Conservation (phyloP, 1,139 yeast species). For the Magnusiomyces ingens region DNA sequence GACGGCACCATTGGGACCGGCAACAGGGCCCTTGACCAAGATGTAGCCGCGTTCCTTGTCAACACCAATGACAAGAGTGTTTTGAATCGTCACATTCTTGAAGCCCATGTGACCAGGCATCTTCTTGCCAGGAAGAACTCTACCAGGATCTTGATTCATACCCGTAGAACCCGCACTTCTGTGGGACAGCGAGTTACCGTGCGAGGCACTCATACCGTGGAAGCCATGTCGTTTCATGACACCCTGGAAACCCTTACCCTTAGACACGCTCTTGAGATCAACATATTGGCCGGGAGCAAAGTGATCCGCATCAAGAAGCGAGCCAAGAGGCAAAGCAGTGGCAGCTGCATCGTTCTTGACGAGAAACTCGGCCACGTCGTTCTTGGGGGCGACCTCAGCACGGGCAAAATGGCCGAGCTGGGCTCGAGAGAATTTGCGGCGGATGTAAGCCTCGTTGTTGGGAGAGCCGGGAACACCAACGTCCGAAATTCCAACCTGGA, state of each 20-base stretch:
- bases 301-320: conserved; percentile 74
- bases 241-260: conserved; percentile 98
- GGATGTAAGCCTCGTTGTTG: conserved; percentile 41
- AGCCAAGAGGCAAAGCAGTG: conserved; percentile 55
- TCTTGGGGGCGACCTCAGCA: conserved; percentile 83
- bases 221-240: conserved; percentile 97
- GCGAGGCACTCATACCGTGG: conserved; percentile 84
- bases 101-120: conserved; percentile 99
- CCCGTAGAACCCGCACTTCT: conserved; percentile 98
- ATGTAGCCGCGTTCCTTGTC: conserved; percentile 77
- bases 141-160: conserved; percentile 90
- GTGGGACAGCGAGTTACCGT: conserved; percentile 92
- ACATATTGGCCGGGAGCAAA: conserved; percentile 78
- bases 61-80: conserved; percentile 67
- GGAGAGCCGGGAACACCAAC: neutral
- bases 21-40: conserved; percentile 81
- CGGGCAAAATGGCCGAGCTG: conserved; percentile 72
- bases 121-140: conserved; percentile 93
- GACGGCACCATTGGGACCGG: conserved; percentile 77
- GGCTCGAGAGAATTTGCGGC: conserved; percentile 55
- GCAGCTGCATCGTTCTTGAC: conserved; percentile 60
- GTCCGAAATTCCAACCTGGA: conserved; percentile 63
- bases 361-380: conserved; percentile 67
- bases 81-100: conserved; percentile 63
- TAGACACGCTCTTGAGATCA: conserved; percentile 69